Base-by-base conservation (phyloP, 78 protist genomes). In the Guillardia theta region DNA sequence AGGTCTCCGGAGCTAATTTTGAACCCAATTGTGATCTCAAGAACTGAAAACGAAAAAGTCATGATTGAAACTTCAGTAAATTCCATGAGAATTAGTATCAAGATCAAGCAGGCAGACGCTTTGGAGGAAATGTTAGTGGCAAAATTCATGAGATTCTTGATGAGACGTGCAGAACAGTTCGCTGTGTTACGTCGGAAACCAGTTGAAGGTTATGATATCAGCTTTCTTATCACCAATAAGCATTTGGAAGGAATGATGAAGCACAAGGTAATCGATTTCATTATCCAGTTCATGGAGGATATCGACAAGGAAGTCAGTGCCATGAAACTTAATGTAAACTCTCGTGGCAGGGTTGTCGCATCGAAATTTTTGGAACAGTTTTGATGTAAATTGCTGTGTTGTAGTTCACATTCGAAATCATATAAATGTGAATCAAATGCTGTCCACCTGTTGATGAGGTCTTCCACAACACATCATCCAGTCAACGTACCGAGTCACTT, bases 161-260 rank as follows among this genome's bases (percentile, higher is more conserved):
- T 92, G 96, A 95, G 93, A 93, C 97, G 99, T 24, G 99, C 99
- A 15, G 99, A 99, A 48, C 70, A 95, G 92, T 99, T 99, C 46
- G 92, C 95, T 53, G 93, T 99, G 37, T 96, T 99, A 10, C 96
- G 99, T 15, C 88, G 99, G 21, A 98, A 98, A 95, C 96, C 99
- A 37, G 88, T 98, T 18, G 21, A 18, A 9, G 88, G 39, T 9
- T 99, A 98, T 95, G 99, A 99, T 96, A 96, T 99, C 96, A 88
- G 96, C 88, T 97, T 99, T 94, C 95, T 99, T 39, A 96, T 99
- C 88, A 99, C 99, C 48, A 98, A 99, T 95, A 95, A 95, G 95
- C 98, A 99, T 95, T 77, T 97, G 27, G 99, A 99, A 94, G 22
- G 18, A 41, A 98, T 98, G 99, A 95, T 94, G 95, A 97, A 97